Evolutionary conservation across 306 rosid genomes (phyloP).

Genomic region (apple (Malus domestica)): DNA sequence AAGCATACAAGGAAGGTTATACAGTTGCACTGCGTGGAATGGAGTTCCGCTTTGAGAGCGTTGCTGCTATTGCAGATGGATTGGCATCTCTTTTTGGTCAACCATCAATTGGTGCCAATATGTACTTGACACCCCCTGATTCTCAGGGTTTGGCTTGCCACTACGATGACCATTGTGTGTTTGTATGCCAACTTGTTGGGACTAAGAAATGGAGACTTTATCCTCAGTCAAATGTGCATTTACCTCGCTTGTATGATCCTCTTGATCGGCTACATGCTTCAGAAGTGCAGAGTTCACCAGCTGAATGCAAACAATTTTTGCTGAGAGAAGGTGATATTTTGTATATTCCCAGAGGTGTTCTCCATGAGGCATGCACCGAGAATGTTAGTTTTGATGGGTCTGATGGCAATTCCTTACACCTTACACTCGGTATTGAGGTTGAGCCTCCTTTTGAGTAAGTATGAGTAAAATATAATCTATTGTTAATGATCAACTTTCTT

Average conservation of each 20-base stretch:
- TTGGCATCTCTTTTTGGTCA: slow-evolving; percentile 73
- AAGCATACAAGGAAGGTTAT: slow-evolving; percentile 70
- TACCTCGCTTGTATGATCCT: slow-evolving; percentile 73
- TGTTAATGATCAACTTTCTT: not conserved
- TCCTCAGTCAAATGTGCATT: slow-evolving; percentile 35
- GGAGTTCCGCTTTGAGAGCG: slow-evolving; percentile 58
- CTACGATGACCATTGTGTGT: slow-evolving; percentile 81
- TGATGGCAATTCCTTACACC: slow-evolving; percentile 58
- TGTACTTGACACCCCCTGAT: slow-evolving; percentile 85
- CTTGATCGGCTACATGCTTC: slow-evolving; percentile 26
- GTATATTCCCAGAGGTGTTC: slow-evolving; percentile 85
- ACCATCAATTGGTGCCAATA: slow-evolving; percentile 84
- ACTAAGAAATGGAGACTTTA: slow-evolving; percentile 64
- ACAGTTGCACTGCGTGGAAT: slow-evolving; percentile 79
- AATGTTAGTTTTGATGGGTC: slow-evolving; percentile 31
- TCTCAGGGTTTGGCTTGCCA: slow-evolving; percentile 84
- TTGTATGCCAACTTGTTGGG: slow-evolving; percentile 78
- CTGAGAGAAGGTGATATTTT: slow-evolving; percentile 67
- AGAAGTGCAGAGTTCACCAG: slow-evolving; percentile 32
- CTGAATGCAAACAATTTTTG: slow-evolving; percentile 35
- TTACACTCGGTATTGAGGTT: slow-evolving; percentile 77
- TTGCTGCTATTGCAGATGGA: slow-evolving; percentile 61
- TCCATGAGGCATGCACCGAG: slow-evolving; percentile 65
- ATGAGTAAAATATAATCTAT: not conserved
- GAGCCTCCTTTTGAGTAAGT: slow-evolving; percentile 92